Base-by-base conservation (phyloP, 2,329 filamentous ascomycete genomes). In the Chaetomiaceae sp. region DNA sequence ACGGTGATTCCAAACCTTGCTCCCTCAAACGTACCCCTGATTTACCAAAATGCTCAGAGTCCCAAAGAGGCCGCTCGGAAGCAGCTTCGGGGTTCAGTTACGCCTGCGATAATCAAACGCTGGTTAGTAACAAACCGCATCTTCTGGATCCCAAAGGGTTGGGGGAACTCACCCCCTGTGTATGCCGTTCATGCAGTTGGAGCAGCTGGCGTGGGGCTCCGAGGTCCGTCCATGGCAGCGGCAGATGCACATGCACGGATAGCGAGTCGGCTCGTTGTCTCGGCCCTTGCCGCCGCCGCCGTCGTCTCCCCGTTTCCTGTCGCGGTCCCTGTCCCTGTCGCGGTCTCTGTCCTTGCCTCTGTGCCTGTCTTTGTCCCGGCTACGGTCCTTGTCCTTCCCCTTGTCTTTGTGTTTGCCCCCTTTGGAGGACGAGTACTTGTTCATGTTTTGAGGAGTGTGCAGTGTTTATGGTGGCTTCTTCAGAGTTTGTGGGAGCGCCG, bases 231-330 rank as follows among this genome's bases (percentile, higher is more conserved):
- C 31, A 12, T 7, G 31, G 14, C 42, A 44, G 4, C 20, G n/a
- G 19, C 42, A 44, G 9, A 44, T 44, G 31, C 42, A 44, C 42
- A 44, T 37, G n/a, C 42, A 44, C 14, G 42, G 20, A 17, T 35
- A 35, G n/a, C 30, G 42, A 3, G n/a, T 7, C 8, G 42, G 42
- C 16, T 44, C 42, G 8, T 27, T 44, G 8, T 44, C 42, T n/a
- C 42, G 34, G 3, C 42, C 31, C 31, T 44, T 44, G 9, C 30
- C 34, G n/a, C 31, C n/a, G 19, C 17, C 20, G 13, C 23, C 4
- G 5, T 17, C 42, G 21, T 16, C 16, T 3, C 25, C 34, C 10
- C 20, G 16, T 7, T 12, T 19, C 30, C 20, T 23, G 3, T 37
- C 31, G 2, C 31, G 21, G 8, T 23, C 14, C 34, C n/a, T 17